Base-by-base conservation (phyloP, 2,329 filamentous ascomycete genomes). In the Aspergillus sp. region DNA sequence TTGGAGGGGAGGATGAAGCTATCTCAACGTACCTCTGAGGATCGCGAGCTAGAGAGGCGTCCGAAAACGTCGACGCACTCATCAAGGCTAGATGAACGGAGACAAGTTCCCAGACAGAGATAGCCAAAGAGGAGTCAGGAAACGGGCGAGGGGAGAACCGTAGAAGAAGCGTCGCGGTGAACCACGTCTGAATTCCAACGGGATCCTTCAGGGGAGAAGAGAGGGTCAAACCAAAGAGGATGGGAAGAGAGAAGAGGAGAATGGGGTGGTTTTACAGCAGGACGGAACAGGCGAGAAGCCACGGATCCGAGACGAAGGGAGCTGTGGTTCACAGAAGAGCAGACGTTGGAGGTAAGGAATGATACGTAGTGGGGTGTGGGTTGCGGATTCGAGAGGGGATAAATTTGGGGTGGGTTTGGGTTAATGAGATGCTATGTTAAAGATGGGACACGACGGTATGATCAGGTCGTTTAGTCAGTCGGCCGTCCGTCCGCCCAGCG, bases 41-140 rank as follows among this genome's bases (percentile, higher is more conserved):
- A 67, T 69, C 69, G 63, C 71, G 71, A 63, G 71, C 60, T 63
- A 73, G 66, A 67, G 70, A 70, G 63, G 68, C 65, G 63, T 72
- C 71, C 55, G 69, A 58, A 60, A 67, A 73, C 59, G 69, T 68
- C 62, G 70, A 64, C 61, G 66, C 68, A 71, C 69, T 73, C 70
- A 73, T 73, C 66, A 71, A 73, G 69, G 64, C 65, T 62, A 66
- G 55, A 49, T 62, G 56, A 59, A 52, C 53, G 54, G 57, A 50
- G 56, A 49, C 26, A 30, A 50, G 58, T 19, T 54, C 44, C 48
- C 56, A 51, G 50, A 55, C 58, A 47, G 61, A 32, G 41, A 40
- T 16, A 47, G 40, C 50, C 50, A 30, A 33, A 44, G 32, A 47
- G 30, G 38, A 20, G 20, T 49, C 52, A 41, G 47, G 57, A 58